Conservation (phyloP, 148 eudicot genomes). For the Rhododendron williamsianum region DNA sequence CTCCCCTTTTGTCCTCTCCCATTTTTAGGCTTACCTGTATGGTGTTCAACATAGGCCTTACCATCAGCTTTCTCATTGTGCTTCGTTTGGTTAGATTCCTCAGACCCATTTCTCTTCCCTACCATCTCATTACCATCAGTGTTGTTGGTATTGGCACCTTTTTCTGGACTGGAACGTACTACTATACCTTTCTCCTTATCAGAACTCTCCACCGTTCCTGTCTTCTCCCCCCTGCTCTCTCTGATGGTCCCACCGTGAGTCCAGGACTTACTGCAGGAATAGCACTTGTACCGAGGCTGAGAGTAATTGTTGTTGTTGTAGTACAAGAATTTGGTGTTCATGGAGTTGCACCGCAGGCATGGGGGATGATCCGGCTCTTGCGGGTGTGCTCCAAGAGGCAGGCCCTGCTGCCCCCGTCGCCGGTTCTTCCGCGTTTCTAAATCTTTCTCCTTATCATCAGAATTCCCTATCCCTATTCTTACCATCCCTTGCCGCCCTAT, state of each 20-base stretch:
- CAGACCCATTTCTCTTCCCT: not conserved
- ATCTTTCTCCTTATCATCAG: not conserved
- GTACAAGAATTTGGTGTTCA: not conserved
- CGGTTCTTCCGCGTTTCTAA: not conserved
- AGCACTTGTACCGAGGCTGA: not conserved
- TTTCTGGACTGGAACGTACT: not conserved
- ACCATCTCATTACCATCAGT: not conserved
- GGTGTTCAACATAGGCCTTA: not conserved
- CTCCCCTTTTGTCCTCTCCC: constrained; percentile 15
- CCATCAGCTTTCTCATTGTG: constrained; percentile 16
- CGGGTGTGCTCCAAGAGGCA: not conserved
- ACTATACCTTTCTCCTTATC: not conserved
- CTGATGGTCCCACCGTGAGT: not conserved
- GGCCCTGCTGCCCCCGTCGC: not conserved
- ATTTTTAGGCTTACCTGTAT: not conserved
- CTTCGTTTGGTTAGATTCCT: constrained; percentile 7
- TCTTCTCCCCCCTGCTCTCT: not conserved
- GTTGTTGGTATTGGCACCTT: not conserved
- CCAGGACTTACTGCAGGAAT: not conserved
- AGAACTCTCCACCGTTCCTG: constrained; percentile 10
- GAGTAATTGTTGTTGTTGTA: not conserved
- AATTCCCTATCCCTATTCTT: constrained; percentile 8
- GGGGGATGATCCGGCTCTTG: not conserved
- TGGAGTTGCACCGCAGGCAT: not conserved
- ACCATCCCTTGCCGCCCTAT: constrained; percentile 9